These are phyloP conservation scores for Populus hybrid DNA, from an alignment of 441 rosid genomes.

Conservation along the genomic window DNA sequence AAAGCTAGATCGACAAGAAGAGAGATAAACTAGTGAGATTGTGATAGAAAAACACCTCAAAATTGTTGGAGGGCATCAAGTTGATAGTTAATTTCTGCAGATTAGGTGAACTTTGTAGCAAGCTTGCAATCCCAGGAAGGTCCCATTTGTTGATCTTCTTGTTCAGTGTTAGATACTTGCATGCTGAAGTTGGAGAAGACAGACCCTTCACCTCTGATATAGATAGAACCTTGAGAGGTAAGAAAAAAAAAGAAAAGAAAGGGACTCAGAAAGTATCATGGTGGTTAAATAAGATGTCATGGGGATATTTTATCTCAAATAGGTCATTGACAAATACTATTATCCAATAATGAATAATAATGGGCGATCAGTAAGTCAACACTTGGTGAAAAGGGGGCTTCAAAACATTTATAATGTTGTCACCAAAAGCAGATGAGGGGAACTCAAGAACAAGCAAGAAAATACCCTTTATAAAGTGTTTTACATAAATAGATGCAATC, in stretches of 20 bases:
- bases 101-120: slow-evolving; percentile 15
- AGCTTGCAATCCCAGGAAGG: slow-evolving; percentile 8
- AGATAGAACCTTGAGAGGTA: slow-evolving; percentile 7
- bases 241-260: not conserved
- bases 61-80: not conserved
- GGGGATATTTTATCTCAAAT: too few species aligned
- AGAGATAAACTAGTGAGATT: too few species aligned
- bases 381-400: too few species aligned
- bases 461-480: too few species aligned
- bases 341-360: too few species aligned
- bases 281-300: not conserved
- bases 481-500: too few species aligned
- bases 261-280: not conserved
- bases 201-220: not conserved
- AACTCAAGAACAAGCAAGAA: too few species aligned
- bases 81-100: slow-evolving; percentile 18
- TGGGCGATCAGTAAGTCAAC: too few species aligned
- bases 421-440: too few species aligned
- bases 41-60: not conserved
- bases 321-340: too few species aligned
- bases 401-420: too few species aligned
- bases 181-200: slow-evolving; percentile 3
- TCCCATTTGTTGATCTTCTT: slow-evolving; percentile 5
- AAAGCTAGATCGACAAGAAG: too few species aligned
- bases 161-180: slow-evolving; percentile 5